Conservation (phyloP, 2,329 filamentous ascomycete species). For the Triangularia setosa region DNA sequence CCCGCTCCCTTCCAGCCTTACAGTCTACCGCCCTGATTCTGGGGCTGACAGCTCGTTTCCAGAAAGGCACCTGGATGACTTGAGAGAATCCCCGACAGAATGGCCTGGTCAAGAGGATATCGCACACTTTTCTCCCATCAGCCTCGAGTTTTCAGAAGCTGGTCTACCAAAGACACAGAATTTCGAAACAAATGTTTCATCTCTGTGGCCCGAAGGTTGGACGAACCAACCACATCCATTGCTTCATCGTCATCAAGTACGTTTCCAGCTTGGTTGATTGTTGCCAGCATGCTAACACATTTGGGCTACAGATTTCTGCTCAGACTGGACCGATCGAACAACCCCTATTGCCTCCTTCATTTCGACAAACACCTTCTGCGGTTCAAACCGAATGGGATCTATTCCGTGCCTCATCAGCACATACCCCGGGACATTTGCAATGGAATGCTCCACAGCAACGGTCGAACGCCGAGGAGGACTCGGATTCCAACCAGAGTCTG, state of each 20-base stretch:
- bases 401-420: slow-evolving; percentile 8
- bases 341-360: slow-evolving; percentile 1
- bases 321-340: neutral
- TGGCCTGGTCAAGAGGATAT: slow-evolving; percentile 11
- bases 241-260: slow-evolving; percentile 14
- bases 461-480: slow-evolving; percentile 23
- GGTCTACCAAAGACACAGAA: slow-evolving; percentile 7
- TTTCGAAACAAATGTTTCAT: slow-evolving; percentile 7
- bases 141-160: slow-evolving; percentile 6
- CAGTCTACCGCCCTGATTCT: slow-evolving; percentile 11
- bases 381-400: slow-evolving; percentile 16
- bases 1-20: slow-evolving; percentile 1
- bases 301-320: slow-evolving; percentile 1
- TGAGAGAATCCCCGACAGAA: neutral
- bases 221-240: slow-evolving; percentile 5
- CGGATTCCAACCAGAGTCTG: slow-evolving; percentile 20
- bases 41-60: slow-evolving; percentile 24
- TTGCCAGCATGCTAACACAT: neutral
- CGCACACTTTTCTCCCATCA: neutral
- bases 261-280: slow-evolving; percentile 2
- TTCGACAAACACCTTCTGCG: slow-evolving; percentile 4
- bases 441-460: slow-evolving; percentile 13
- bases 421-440: slow-evolving; percentile 4
- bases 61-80: slow-evolving; percentile 20
- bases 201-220: slow-evolving; percentile 16